Conservation (phyloP, 2,329 filamentous ascomycete species). For the Aurifilum marmelostoma region DNA sequence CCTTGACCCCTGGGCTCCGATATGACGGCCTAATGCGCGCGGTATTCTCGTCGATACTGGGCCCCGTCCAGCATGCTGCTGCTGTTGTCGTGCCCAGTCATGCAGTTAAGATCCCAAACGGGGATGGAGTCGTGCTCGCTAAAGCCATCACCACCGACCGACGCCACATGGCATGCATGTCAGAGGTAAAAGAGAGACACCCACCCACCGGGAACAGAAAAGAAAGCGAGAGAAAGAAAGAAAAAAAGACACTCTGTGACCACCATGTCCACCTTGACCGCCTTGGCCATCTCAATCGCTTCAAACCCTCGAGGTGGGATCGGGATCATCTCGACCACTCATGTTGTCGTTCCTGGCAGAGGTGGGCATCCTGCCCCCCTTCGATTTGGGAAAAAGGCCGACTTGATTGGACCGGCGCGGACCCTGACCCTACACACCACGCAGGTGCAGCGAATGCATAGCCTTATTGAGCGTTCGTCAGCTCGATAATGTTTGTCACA, state of each 20-base stretch:
- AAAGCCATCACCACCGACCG: neutral
- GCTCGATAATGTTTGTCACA: neutral
- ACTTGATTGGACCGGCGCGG: neutral
- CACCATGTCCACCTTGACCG: neutral
- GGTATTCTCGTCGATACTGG: neutral
- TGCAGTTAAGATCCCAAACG: neutral
- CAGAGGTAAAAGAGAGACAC: neutral
- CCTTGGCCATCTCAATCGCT: neutral
- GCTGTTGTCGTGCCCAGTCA: neutral
- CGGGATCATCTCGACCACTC: constrained; percentile 2
- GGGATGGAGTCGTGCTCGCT: neutral
- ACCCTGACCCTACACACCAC: neutral
- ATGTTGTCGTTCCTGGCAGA: neutral
- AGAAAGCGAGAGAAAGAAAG: neutral
- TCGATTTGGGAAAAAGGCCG: neutral
- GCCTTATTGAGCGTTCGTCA: constrained; percentile 1
- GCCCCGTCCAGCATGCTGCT: neutral
- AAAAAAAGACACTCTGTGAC: neutral
- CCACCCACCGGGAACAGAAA: neutral
- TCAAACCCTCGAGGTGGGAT: neutral
- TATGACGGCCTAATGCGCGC: neutral
- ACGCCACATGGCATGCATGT: neutral
- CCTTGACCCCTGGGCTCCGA: constrained; percentile 1
- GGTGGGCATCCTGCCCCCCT: neutral
- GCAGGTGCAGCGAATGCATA: constrained; percentile 3